A percentile compares a stretch with the other conserved stretches of the same genome.
Evolutionary conservation across 345 rosid species (phyloP).

Genomic region (Geranium rotundifolium): DNA sequence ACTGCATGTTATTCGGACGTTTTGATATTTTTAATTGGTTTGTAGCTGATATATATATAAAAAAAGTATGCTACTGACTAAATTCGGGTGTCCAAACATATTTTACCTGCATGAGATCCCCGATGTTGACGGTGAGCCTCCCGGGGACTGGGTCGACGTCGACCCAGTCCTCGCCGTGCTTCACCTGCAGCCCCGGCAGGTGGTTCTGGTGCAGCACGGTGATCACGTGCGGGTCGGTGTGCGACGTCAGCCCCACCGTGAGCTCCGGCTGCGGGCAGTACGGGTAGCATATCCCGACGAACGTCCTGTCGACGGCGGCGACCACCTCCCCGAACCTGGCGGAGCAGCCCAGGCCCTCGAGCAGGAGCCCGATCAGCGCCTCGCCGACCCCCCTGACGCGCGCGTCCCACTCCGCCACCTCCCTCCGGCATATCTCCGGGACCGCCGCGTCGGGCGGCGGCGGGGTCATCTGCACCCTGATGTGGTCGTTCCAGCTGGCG

Average conservation of each 20-base stretch:
- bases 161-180: too few relatives aligned
- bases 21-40: too few relatives aligned
- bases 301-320: neutral
- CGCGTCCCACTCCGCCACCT: constrained; percentile 13
- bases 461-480: too few relatives aligned
- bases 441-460: neutral
- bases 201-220: constrained; percentile 15
- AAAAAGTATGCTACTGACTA: too few relatives aligned
- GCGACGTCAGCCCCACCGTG: constrained; percentile 2
- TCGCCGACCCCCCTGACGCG: constrained; percentile 6
- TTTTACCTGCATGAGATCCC: too few relatives aligned
- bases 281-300: constrained; percentile 9
- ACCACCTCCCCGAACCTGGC: constrained; percentile 10
- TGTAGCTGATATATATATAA: too few relatives aligned
- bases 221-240: constrained; percentile 10
- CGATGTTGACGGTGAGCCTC: too few relatives aligned
- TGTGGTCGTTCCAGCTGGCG: neutral
- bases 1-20: too few relatives aligned
- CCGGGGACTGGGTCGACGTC: too few relatives aligned
- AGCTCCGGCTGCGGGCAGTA: constrained; percentile 14
- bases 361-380: constrained; percentile 15
- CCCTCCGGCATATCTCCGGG: constrained; percentile 13
- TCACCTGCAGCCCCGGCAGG: neutral
- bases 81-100: too few relatives aligned
- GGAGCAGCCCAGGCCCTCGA: constrained; percentile 15